Evolutionary conservation across 1,284 basidiomycete species (phyloP).

Genomic region (Cutaneotrichosporon daszewskae): DNA sequence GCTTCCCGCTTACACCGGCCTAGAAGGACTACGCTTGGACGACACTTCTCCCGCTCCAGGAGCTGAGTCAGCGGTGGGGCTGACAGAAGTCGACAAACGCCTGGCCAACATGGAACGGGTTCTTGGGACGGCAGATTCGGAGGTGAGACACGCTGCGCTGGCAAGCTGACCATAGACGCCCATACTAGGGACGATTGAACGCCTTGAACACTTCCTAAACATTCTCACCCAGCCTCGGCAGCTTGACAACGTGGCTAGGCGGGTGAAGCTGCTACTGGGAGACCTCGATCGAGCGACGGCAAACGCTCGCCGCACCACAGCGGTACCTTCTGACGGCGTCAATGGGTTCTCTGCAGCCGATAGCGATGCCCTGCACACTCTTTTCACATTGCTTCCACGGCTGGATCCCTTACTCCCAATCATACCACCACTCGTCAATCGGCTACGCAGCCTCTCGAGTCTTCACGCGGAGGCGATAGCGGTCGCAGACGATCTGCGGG

Average conservation of each 20-base stretch:
- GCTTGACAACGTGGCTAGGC: slow-evolving; percentile 89
- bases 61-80: too few relatives aligned
- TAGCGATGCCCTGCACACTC: slow-evolving; percentile 54
- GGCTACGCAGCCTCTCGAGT: slow-evolving; percentile 73
- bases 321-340: too few relatives aligned
- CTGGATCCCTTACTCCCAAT: slow-evolving; percentile 83
- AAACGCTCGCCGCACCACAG: slow-evolving; percentile 29
- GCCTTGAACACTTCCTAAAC: slow-evolving; percentile 69
- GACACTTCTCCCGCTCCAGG: too few relatives aligned
- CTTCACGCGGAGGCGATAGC: slow-evolving; percentile 76
- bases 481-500: slow-evolving; percentile 57
- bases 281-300: slow-evolving; percentile 75
- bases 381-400: slow-evolving; percentile 70
- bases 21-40: too few relatives aligned
- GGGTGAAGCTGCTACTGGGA: slow-evolving; percentile 84
- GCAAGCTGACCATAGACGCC: too few relatives aligned
- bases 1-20: too few relatives aligned
- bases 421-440: slow-evolving; percentile 81
- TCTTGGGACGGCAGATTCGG: slow-evolving; percentile 53
- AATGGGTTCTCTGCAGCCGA: slow-evolving; percentile 53
- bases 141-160: too few relatives aligned
- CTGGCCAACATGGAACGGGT: slow-evolving; percentile 71
- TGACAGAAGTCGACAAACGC: slow-evolving; percentile 59
- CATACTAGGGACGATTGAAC: slow-evolving; percentile 69
- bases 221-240: slow-evolving; percentile 92